phyloP scores from a whole-genome alignment of 495 filamentous ascomycete species.

The Penicillium steckii region DNA sequence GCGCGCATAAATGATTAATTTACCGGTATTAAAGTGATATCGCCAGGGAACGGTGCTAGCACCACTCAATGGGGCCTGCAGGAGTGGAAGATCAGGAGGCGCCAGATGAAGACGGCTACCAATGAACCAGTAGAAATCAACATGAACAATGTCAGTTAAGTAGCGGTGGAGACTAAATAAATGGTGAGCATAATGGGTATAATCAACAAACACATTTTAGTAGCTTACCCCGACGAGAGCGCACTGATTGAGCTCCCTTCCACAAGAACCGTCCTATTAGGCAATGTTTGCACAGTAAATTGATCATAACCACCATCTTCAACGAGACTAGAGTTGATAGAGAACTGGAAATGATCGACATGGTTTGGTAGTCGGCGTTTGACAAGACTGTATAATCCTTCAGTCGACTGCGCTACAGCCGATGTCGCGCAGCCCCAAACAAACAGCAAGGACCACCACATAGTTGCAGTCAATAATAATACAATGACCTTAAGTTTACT shows the following conservation, averaged over 20 bases:
- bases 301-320: slow-evolving; percentile 34
- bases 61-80: slow-evolving; percentile 13
- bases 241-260: slow-evolving; percentile 45
- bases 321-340: slow-evolving; percentile 22
- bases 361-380: slow-evolving; percentile 46
- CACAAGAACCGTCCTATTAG: slow-evolving; percentile 43
- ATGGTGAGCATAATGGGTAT: neutral
- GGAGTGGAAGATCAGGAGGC: slow-evolving; percentile 13
- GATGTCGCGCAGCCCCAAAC: slow-evolving; percentile 9
- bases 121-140: slow-evolving; percentile 54
- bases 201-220: neutral
- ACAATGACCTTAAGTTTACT: neutral
- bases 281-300: slow-evolving; percentile 37
- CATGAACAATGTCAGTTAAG: slow-evolving; percentile 44
- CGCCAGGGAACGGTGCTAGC: slow-evolving; percentile 49
- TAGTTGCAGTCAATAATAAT: neutral
- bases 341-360: slow-evolving; percentile 39
- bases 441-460: slow-evolving; percentile 14
- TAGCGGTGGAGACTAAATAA: slow-evolving; percentile 45
- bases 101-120: slow-evolving; percentile 23
- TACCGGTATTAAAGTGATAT: slow-evolving; percentile 53
- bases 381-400: slow-evolving; percentile 46
- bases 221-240: slow-evolving; percentile 43
- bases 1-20: neutral
- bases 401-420: slow-evolving; percentile 28